Evolutionary conservation across 305 asterid genomes (phyloP).

Genomic region (Nicotiana rustica): DNA sequence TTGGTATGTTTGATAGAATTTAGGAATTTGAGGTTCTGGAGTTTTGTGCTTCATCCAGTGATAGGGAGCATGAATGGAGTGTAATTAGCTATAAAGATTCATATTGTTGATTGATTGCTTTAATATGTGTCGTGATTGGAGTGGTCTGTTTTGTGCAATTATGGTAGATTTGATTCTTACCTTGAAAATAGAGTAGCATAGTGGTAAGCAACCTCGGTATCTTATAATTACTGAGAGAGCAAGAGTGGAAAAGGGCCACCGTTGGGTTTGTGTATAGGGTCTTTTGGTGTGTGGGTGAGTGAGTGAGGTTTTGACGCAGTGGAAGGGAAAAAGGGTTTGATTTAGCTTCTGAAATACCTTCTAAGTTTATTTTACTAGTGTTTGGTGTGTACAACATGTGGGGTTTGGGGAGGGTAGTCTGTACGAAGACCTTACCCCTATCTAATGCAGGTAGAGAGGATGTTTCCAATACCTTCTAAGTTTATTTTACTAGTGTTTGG

Average conservation of each 20-base stretch:
- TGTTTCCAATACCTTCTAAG: no score
- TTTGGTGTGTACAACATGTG: no score
- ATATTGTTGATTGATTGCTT: no score
- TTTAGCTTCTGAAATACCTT: no score
- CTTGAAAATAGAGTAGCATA: background rate
- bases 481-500: constrained; percentile 1
- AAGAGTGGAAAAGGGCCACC: background rate
- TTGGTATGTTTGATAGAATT: background rate
- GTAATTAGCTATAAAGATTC: no score
- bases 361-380: no score
- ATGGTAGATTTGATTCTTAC: background rate
- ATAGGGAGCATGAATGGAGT: no score
- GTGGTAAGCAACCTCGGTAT: background rate
- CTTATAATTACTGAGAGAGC: background rate
- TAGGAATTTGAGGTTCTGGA: background rate
- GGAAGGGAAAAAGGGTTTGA: no score
- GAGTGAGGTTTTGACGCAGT: background rate
- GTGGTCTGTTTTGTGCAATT: background rate
- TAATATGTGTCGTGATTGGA: background rate
- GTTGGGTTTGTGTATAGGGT: background rate
- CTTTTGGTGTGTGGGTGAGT: background rate
- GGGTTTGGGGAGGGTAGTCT: no score
- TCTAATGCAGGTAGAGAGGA: no score
- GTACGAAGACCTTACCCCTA: no score
- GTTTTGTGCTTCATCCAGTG: background rate